phyloP scores from a whole-genome alignment of 2,329 filamentous ascomycete species.

The Fusarium drepaniforme region DNA sequence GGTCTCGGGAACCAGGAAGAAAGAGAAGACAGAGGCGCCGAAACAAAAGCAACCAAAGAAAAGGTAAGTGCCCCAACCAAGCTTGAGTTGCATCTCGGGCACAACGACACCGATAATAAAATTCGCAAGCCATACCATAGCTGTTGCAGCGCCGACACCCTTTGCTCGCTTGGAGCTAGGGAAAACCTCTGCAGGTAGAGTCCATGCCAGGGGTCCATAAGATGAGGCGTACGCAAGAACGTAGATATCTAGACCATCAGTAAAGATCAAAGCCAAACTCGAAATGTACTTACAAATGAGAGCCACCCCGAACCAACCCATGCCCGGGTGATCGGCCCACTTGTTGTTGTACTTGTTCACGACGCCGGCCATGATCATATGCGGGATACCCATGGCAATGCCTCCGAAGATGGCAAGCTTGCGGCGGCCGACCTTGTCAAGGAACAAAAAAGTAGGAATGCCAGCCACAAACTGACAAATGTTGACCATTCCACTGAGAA shows the following conservation, averaged over 20 bases:
- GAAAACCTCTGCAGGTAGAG: slow-evolving; percentile 57
- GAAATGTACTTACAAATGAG: background rate
- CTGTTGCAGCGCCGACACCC: slow-evolving; percentile 53
- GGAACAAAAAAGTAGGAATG: slow-evolving; percentile 42
- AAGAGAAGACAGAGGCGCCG: slow-evolving; percentile 75
- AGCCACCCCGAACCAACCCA: background rate
- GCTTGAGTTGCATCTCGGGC: slow-evolving; percentile 41
- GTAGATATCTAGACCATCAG: background rate
- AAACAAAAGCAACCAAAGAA: slow-evolving; percentile 80
- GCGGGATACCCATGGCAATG: slow-evolving; percentile 32
- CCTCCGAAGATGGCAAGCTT: slow-evolving; percentile 35
- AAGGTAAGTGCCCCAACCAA: slow-evolving; percentile 72
- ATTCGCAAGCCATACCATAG: slow-evolving; percentile 54
- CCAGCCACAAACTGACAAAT: slow-evolving; percentile 49
- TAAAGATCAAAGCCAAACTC: background rate
- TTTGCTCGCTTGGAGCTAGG: slow-evolving; percentile 53
- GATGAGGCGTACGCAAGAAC: slow-evolving; percentile 42
- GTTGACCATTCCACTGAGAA: slow-evolving; percentile 51
- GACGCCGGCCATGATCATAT: slow-evolving; percentile 31
- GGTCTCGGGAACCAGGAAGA: slow-evolving; percentile 72
- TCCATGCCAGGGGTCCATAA: slow-evolving; percentile 56
- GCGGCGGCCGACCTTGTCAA: slow-evolving; percentile 49
- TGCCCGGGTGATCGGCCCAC: background rate
- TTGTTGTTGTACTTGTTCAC: slow-evolving; percentile 59
- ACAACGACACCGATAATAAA: slow-evolving; percentile 25